Conservation (phyloP, 345 rosid genomes). For the Raphanus sativus region DNA sequence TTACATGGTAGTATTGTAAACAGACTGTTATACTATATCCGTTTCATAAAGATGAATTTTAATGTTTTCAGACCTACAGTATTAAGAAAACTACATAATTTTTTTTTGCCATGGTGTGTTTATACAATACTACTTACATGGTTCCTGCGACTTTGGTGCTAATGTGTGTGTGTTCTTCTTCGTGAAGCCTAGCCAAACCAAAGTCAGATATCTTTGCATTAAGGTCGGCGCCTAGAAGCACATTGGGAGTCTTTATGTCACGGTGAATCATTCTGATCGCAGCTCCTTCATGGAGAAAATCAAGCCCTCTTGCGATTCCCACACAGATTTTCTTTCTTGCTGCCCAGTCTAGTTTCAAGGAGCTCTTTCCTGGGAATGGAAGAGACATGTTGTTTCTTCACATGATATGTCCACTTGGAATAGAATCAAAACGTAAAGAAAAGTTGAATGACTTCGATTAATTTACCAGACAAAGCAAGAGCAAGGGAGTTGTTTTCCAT, state of each 20-base stretch:
- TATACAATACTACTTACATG: conserved; percentile 39
- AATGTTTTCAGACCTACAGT: neutral
- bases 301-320: conserved; percentile 63
- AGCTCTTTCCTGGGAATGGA: neutral
- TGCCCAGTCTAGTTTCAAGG: conserved; percentile 46
- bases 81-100: neutral
- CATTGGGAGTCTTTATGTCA: conserved; percentile 62
- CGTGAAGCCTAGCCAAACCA: conserved; percentile 60
- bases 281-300: conserved; percentile 61
- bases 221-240: conserved; percentile 51
- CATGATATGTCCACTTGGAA: neutral
- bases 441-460: neutral
- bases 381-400: neutral
- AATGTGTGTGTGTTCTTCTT: conserved; percentile 53
- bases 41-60: neutral
- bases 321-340: conserved; percentile 50
- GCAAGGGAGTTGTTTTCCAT: conserved; percentile 49
- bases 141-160: conserved; percentile 69
- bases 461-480: conserved; percentile 30
- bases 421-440: neutral
- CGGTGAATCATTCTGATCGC: conserved; percentile 55
- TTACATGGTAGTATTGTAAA: conserved; percentile 59
- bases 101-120: neutral
- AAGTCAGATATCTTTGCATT: conserved; percentile 71
- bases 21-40: neutral